Evolutionary conservation across 176 grass and related monocot genomes (phyloP).

Genomic region (Saccharum officinarum): DNA sequence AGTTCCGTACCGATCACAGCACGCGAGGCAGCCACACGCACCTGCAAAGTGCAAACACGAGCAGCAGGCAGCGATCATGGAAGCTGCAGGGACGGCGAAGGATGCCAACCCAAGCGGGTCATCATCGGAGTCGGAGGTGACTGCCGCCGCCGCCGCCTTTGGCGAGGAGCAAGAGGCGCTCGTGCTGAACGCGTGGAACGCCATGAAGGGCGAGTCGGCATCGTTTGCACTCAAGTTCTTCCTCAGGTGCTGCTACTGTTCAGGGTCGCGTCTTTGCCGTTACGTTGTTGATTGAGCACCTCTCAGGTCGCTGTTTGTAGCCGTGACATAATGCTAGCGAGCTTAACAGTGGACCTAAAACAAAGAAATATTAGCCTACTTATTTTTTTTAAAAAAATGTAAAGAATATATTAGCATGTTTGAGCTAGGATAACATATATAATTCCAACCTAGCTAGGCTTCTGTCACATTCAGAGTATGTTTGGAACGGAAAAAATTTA

Average conservation of each 20-base stretch:
- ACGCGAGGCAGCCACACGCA: constrained; percentile 21
- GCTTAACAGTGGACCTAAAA: not conserved
- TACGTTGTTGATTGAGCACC: not conserved
- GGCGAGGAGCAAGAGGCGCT: constrained; percentile 54
- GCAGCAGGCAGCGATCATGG: not conserved
- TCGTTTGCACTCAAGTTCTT: constrained; percentile 56
- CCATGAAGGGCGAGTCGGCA: constrained; percentile 43
- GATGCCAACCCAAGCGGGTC: not conserved
- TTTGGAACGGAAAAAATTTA: too few relatives aligned
- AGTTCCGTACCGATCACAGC: not conserved
- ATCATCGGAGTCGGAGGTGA: not conserved
- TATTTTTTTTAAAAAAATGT: not conserved
- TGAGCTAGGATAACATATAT: too few relatives aligned
- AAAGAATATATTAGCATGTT: not conserved
- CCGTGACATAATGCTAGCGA: not conserved
- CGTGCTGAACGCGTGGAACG: constrained; percentile 41
- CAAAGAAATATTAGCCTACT: not conserved
- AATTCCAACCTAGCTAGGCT: too few relatives aligned
- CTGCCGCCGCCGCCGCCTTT: not conserved
- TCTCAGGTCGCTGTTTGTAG: not conserved
- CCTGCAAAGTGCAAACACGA: not conserved
- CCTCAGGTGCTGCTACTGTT: constrained; percentile 29
- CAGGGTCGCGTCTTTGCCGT: not conserved
- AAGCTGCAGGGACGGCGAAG: not conserved
- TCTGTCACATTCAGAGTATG: too few relatives aligned